phyloP scores from a whole-genome alignment of 2,329 filamentous ascomycete species.

The Colletotrichum lindemuthianum region DNA sequence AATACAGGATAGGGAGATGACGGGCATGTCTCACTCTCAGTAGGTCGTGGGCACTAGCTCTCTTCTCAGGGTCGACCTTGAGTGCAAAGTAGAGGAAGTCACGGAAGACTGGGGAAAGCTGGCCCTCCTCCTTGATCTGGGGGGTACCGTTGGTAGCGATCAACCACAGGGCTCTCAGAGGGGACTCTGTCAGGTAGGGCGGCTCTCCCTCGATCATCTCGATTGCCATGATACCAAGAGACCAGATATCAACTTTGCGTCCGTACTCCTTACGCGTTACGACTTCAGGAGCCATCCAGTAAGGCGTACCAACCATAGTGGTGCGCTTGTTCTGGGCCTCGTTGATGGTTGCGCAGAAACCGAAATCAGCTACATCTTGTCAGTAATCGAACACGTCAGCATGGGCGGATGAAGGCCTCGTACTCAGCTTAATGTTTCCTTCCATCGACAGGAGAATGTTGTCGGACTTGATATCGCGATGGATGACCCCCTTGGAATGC shows the following conservation, averaged over 20 bases:
- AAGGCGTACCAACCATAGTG: conserved; percentile 98
- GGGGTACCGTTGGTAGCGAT: conserved; percentile 98
- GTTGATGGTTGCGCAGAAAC: conserved; percentile 98
- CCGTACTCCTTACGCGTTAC: conserved; percentile 98
- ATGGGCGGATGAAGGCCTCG: conserved; percentile 44
- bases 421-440: conserved; percentile 97
- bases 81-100: conserved; percentile 94
- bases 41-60: conserved; percentile 93
- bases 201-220: conserved; percentile 99
- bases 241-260: conserved; percentile 99
- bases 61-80: conserved; percentile 96
- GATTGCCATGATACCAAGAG: conserved; percentile 98
- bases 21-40: conserved; percentile 75
- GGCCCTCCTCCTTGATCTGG: conserved; percentile 90
- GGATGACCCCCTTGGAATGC: conserved; percentile 97
- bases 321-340: conserved; percentile 97
- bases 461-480: conserved; percentile 98
- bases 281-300: conserved; percentile 99
- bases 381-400: conserved; percentile 39
- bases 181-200: conserved; percentile 94
- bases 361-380: conserved; percentile 83
- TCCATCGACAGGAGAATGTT: conserved; percentile 95
- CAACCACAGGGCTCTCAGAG: conserved; percentile 89
- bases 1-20: not conserved
- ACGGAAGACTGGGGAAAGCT: conserved; percentile 81